These are phyloP conservation scores for Trichoderma guizhouense DNA, from an alignment of 2,329 filamentous ascomycete species.

Conservation along the genomic window DNA sequence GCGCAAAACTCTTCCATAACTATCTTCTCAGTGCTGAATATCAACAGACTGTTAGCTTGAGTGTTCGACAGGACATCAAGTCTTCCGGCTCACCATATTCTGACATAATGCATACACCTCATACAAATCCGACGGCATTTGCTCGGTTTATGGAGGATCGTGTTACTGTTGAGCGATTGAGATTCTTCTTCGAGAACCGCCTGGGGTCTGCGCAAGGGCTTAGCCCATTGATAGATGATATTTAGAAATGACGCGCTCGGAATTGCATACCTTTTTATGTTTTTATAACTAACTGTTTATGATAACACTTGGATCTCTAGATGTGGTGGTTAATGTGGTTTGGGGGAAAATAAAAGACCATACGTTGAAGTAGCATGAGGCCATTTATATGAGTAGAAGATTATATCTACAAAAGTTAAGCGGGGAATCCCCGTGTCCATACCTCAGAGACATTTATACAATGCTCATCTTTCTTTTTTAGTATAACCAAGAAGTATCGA, in stretches of 20 bases:
- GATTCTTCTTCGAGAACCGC: conserved; percentile 40
- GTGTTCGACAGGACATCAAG: conserved; percentile 34
- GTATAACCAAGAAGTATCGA: no score
- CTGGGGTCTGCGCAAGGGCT: conserved; percentile 42
- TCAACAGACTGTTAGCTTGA: conserved; percentile 34
- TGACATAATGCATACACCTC: conserved; percentile 26
- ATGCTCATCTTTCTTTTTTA: no score
- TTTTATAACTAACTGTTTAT: neutral
- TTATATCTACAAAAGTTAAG: no score
- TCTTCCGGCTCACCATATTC: conserved; percentile 28
- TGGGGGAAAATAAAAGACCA: no score
- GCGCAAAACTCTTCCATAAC: conserved; percentile 48
- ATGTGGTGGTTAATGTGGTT: neutral
- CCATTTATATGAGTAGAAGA: no score
- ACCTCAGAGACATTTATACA: no score
- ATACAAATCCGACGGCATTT: conserved; percentile 39
- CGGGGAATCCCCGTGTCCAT: no score
- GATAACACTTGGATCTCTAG: neutral
- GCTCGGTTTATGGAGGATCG: conserved; percentile 42
- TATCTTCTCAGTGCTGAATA: conserved; percentile 43
- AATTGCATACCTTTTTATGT: neutral
- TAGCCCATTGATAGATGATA: conserved; percentile 34
- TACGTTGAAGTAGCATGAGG: no score
- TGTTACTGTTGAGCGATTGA: conserved; percentile 38
- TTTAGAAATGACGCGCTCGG: conserved; percentile 17